Percentiles rank a stretch among this genome's conserved stretches.
These are phyloP conservation scores for Escallonia herrerae DNA, from an alignment of 129 eudicot genomes.

Conservation along the genomic window DNA sequence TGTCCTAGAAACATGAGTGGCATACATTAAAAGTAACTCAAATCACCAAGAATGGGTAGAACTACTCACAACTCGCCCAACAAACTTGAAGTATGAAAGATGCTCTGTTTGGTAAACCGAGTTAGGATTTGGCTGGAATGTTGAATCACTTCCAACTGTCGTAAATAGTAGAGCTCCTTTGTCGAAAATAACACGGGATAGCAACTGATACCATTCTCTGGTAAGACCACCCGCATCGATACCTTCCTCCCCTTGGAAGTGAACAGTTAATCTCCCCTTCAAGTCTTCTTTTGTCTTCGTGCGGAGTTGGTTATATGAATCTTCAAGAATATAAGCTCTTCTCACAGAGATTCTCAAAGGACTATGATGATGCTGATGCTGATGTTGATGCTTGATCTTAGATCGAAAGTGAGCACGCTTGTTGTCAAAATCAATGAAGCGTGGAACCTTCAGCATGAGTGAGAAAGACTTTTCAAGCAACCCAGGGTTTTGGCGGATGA, in stretches of 20 bases:
- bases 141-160: slow-evolving; percentile 90
- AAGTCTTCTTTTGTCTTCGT: slow-evolving; percentile 83
- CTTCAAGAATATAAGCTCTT: slow-evolving; percentile 96
- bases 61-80: slow-evolving; percentile 93
- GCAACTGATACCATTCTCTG: slow-evolving; percentile 96
- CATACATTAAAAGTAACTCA: not conserved
- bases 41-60: not conserved
- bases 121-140: slow-evolving; percentile 97
- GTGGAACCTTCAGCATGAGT: slow-evolving; percentile 91
- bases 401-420: slow-evolving; percentile 92
- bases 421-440: slow-evolving; percentile 95
- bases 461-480: slow-evolving; percentile 93
- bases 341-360: slow-evolving; percentile 93
- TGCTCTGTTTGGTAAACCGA: slow-evolving; percentile 99
- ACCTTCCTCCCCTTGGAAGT: slow-evolving; percentile 98
- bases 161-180: slow-evolving; percentile 93
- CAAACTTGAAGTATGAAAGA: slow-evolving; percentile 94
- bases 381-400: slow-evolving; percentile 94
- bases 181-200: slow-evolving; percentile 93
- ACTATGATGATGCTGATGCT: slow-evolving; percentile 93
- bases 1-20: slow-evolving; percentile 6
- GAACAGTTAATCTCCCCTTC: slow-evolving; percentile 90
- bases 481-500: slow-evolving; percentile 90
- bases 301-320: slow-evolving; percentile 91
- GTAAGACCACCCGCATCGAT: slow-evolving; percentile 99